Conservation (phyloP, 257 asterid species). For the Thymus quinquecostatus region DNA sequence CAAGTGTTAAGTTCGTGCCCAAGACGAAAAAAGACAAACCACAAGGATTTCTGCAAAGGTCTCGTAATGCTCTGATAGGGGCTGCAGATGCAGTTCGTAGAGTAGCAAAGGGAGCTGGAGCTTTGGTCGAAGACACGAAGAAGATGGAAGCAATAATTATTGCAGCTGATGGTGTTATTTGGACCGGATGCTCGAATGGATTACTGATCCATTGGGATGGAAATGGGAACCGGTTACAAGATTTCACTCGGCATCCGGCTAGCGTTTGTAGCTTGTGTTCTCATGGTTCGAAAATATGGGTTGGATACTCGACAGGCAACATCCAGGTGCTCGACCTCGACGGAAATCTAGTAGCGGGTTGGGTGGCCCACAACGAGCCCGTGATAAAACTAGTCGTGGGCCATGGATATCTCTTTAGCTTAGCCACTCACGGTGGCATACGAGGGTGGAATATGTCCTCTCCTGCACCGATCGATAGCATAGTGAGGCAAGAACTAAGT, state of each 20-base stretch:
- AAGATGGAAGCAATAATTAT: slow-evolving; percentile 71
- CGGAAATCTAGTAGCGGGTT: slow-evolving; percentile 66
- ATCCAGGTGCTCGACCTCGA: slow-evolving; percentile 76
- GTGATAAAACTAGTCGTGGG: slow-evolving; percentile 63
- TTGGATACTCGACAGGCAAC: slow-evolving; percentile 78
- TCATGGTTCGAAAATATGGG: slow-evolving; percentile 74
- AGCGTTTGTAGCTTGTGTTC: slow-evolving; percentile 62
- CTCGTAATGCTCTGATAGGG: slow-evolving; percentile 86
- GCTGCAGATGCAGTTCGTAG: slow-evolving; percentile 97
- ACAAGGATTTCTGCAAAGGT: slow-evolving; percentile 78
- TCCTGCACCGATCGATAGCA: slow-evolving; percentile 76
- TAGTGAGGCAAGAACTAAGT: slow-evolving; percentile 55
- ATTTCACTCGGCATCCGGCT: slow-evolving; percentile 64
- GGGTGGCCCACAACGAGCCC: slow-evolving; percentile 89
- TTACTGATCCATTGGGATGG: slow-evolving; percentile 90
- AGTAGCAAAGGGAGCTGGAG: slow-evolving; percentile 83
- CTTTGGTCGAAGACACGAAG: slow-evolving; percentile 69
- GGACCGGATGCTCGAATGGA: slow-evolving; percentile 92
- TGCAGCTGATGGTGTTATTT: slow-evolving; percentile 75
- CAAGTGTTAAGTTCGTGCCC: slow-evolving; percentile 56
- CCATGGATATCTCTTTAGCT: slow-evolving; percentile 59
- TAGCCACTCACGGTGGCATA: slow-evolving; percentile 95
- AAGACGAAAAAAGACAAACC: slow-evolving; percentile 81
- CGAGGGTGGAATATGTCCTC: slow-evolving; percentile 92
- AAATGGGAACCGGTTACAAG: slow-evolving; percentile 78